Evolutionary conservation across 345 rosid species (phyloP), one percentile per base, ranked within the genome.

Genomic region (Gossypium arboreum): DNA sequence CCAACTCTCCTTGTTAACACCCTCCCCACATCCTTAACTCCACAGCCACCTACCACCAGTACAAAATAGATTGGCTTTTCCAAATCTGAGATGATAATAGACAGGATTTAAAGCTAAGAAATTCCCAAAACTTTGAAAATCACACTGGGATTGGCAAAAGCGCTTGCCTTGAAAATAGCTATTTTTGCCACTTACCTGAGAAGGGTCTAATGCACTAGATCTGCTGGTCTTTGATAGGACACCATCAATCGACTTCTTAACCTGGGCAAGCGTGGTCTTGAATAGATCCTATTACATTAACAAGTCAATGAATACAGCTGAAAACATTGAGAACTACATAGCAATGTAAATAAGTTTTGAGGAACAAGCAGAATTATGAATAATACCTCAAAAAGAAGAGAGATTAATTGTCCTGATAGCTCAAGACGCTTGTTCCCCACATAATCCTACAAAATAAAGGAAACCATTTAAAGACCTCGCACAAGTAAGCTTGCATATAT

Each of bases 371-470:
- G 59, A 62, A 73, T 76, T 57, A 77, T 43, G 41, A 74, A 65
- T 67, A 54, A 57, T 11, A 94, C 98, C 97, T 94, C 98, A 84
- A 94, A 94, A 58, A 92, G 94, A 76, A 94, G 84, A 79, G 98
- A 92, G 45, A 94, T 88, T 73, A 94, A 76, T 67, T 92, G 98
- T 76, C 98, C 98, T 43, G 95, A 94, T 75, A 94, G 77, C 86
- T 92, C 98, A 84, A 94, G 79, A 48, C 98, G 84, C 85, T 94
- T 94, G 86, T 94, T 94, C 58, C 98, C 98, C 75, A 92, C 97
- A 76, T 94, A 94, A 85, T 94, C 98, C 98, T 94, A 79, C 54
- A 78, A 75, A 63, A 73, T 34, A 52, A 65, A 66, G 52, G 60
- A 52, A 54, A 61, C 7, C 12, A 61, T 47, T 47, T n/a, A 60